Base-by-base conservation (phyloP, 106 monocot species). In the Dendrobium nobile region DNA sequence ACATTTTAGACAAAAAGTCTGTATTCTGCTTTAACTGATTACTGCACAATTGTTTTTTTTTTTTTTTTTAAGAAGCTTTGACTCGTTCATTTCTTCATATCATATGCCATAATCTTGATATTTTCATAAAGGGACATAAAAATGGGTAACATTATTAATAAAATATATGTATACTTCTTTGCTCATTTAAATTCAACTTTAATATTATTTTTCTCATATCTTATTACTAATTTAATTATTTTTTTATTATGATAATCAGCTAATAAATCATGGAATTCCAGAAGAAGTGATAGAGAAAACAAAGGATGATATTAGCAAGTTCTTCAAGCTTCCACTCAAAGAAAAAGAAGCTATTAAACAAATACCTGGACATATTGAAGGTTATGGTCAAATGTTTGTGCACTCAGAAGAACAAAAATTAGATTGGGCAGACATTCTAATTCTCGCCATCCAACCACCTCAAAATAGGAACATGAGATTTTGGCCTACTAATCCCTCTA, bases 261-360 rank as follows among this genome's bases (percentile, higher is more conserved):
- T 79, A 65, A 24, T 67, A 16, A 79, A 79, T n/a, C 79, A 79
- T 47, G 79, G 45, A 8, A 18, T 79, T n/a, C 22, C 65, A 2
- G 42, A 31, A 27, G 67, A 67, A 43, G n/a, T 61, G 61, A 61
- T 61, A 8, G 61, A 61, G 61, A 61, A 22, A 8, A 8, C 8
- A 22, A 61, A 61, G n/a, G 61, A 61, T 19, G 61, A 79, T 16
- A 67, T 27, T 11, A 4, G 0, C 0, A 64, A n/a, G 15, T 79
- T 79, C 67, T 79, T 79, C 44, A 67, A 79, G 65, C 79, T 79
- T 37, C 79, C 79, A 1, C 15, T 79, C 45, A 41, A 79, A 22
- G 79, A 79, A 41, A 79, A 67, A n/a, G 67, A 79, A 22, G 16
- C 0, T 0, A 16, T 44, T 5, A 55, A 54, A 9, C 79, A 79